A percentile compares a stretch with the other conserved stretches of the same genome.
phyloP scores from a whole-genome alignment of 2,329 filamentous ascomycete species.

The Colletotrichum sp. region DNA sequence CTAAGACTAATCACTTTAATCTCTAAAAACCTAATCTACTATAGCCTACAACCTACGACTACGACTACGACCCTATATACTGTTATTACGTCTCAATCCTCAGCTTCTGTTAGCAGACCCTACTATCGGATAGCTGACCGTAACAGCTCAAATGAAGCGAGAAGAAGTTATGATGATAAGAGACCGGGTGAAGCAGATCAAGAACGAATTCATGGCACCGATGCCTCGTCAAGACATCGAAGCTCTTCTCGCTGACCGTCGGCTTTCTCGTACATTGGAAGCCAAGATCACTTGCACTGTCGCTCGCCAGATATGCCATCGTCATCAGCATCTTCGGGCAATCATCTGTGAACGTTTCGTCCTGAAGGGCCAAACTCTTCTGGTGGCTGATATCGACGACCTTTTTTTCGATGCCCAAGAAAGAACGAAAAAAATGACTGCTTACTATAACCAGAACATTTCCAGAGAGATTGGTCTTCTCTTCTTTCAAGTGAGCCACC shows the following conservation, averaged over 20 bases:
- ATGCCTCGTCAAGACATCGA: background rate
- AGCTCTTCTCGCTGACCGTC: background rate
- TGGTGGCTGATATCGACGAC: background rate
- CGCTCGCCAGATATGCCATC: background rate
- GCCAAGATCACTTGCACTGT: background rate
- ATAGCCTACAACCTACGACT: no score
- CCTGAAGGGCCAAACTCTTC: background rate
- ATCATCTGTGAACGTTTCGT: background rate
- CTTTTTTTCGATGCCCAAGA: background rate
- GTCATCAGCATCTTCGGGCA: background rate
- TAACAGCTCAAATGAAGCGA: background rate
- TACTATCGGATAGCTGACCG: no score
- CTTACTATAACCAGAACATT: background rate
- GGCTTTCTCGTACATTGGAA: background rate
- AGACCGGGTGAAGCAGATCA: background rate
- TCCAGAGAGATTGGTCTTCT: background rate
- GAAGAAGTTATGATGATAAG: background rate
- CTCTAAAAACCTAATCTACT: no score
- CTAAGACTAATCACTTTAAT: no score
- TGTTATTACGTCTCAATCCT: no score
- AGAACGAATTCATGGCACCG: background rate
- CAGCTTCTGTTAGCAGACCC: no score
- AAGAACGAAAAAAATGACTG: background rate
- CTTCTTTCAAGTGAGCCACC: background rate
- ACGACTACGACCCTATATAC: no score